Base-by-base conservation (phyloP, 2,329 filamentous ascomycete species). In the Fusarium cicatricum region DNA sequence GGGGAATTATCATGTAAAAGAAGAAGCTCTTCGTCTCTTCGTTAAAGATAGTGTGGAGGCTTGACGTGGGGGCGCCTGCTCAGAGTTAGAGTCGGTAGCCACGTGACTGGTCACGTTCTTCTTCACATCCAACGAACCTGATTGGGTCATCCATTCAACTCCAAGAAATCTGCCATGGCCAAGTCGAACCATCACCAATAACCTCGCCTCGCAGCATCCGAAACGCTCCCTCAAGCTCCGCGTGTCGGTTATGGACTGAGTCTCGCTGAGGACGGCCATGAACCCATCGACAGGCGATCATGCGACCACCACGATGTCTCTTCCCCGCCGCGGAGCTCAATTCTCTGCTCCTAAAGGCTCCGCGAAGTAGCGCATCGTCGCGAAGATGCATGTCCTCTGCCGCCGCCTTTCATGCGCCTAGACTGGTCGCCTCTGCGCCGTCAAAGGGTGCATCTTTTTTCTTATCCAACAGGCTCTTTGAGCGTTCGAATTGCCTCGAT, bases 401-500 rank as follows among this genome's bases (percentile, higher is more conserved):
- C n/a, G 46, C 61, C 16, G 48, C 64, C 26, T 59, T 66, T 33
- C 65, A 58, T n/a, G 60, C 67, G 28, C 67, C 67, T 8, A 59
- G 64, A 45, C 61, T 64, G 54, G 36, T 56, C 32, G 60, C 63
- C 32, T 15, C 65, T 6, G 34, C 62, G 12, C 58, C 64, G 16
- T 57, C 58, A 29, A 62, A 54, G 10, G 34, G 48, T 2, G 55
- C 65, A 5, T 47, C 64, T 15, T 77, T 75, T 55, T 76, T 76
- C 12, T 52, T 76, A 3, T 75, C 74, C 3, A 76, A 76, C 34
- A 68, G 72, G 9, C 38, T 72, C 2, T 72, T 75, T 54, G 72
- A 75, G n/a, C 65, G 72, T 37, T 75, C 74, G 8, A 66, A 62
- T 52, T 77, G 74, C 42, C 72, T 77, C 52, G 73, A 76, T 48